Evolutionary conservation across 177 flowering plant species (phyloP).

Genomic region (Vitis hybrid): DNA sequence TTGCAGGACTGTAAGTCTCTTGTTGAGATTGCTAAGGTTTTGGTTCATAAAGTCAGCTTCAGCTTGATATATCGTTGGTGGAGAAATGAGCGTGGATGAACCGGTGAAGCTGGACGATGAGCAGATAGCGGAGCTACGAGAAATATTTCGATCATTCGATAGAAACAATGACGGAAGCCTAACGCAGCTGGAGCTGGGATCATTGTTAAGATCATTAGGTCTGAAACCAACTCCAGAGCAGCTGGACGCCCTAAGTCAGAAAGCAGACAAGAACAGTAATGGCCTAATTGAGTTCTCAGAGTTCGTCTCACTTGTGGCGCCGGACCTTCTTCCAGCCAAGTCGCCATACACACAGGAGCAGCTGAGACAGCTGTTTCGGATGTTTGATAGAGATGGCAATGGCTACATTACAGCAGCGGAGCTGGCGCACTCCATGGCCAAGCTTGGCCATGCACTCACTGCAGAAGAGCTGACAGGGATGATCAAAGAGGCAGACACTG

Average conservation of each 20-base stretch:
- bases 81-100: constrained; percentile 34
- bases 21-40: not conserved
- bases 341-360: constrained; percentile 84
- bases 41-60: not conserved
- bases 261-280: constrained; percentile 78
- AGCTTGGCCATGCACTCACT: constrained; percentile 85
- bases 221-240: constrained; percentile 77
- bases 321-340: constrained; percentile 65
- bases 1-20: too few relatives aligned
- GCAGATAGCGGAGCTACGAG: constrained; percentile 73
- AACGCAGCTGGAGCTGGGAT: constrained; percentile 84
- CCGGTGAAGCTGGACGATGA: constrained; percentile 69
- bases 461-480: constrained; percentile 85
- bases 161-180: constrained; percentile 90
- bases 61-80: not conserved
- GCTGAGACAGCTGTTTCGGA: constrained; percentile 56
- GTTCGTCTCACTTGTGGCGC: constrained; percentile 79
- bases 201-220: constrained; percentile 81
- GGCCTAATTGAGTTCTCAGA: constrained; percentile 87
- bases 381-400: constrained; percentile 88
- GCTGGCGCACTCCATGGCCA: constrained; percentile 90
- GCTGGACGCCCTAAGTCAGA: constrained; percentile 64
- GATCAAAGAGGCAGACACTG: constrained; percentile 91
- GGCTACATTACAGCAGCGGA: constrained; percentile 92
- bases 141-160: constrained; percentile 84